Conservation (phyloP, 371 early-diverging fungal species). For the Mucor saturninus region DNA sequence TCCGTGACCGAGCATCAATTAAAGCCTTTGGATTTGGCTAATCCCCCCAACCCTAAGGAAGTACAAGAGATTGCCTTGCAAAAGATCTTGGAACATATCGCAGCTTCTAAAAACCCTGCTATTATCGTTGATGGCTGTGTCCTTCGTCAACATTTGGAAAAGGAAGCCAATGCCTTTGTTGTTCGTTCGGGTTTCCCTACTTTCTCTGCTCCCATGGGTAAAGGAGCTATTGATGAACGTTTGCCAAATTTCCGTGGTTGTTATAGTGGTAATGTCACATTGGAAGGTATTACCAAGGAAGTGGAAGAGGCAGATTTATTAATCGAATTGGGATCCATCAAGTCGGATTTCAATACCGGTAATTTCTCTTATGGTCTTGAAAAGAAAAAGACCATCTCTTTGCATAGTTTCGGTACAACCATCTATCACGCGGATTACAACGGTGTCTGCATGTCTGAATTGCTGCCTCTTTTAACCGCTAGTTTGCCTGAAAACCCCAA, state of each 20-base stretch:
- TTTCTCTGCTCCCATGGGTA: conserved; percentile 56
- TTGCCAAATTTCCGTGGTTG: conserved; percentile 42
- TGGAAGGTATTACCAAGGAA: conserved; percentile 35
- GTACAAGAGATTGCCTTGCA: conserved; percentile 32
- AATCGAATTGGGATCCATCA: conserved; percentile 49
- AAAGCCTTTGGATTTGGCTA: neutral
- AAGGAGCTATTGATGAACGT: conserved; percentile 46
- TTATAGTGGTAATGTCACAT: conserved; percentile 40
- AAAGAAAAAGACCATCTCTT: conserved; percentile 37
- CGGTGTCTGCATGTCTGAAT: conserved; percentile 44
- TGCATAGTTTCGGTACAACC: conserved; percentile 41
- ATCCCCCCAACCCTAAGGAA: conserved; percentile 30
- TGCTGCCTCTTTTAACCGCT: conserved; percentile 37
- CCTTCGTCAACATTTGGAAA: conserved; percentile 36
- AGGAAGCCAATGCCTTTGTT: conserved; percentile 35
- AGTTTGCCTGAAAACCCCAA: too few species aligned
- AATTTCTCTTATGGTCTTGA: conserved; percentile 45
- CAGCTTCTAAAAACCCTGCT: conserved; percentile 39
- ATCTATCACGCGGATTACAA: conserved; percentile 46
- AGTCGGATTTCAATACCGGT: conserved; percentile 61
- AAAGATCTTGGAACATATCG: conserved; percentile 31
- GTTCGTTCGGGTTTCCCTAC: conserved; percentile 44
- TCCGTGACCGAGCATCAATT: conserved; percentile 13
- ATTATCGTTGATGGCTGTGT: conserved; percentile 56
- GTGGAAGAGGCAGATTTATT: conserved; percentile 49